These are phyloP conservation scores for Coprinopsis cinerea DNA, from an alignment of 768 basidiomycete genomes.

Conservation along the genomic window DNA sequence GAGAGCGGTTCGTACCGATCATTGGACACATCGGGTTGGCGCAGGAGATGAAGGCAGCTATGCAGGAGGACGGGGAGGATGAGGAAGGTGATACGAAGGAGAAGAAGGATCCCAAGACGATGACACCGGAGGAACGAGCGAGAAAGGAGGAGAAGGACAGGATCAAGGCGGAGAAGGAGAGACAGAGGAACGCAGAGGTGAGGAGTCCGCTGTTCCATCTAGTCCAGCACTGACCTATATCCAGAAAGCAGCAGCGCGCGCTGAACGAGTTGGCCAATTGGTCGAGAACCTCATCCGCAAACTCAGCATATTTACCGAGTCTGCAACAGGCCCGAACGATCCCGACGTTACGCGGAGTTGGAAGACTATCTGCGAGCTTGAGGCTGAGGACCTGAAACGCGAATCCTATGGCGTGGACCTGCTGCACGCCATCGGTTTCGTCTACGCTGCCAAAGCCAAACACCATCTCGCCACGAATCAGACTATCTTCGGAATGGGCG, in stretches of 20 bases:
- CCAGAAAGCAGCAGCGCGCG: constrained; percentile 76
- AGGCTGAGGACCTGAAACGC: constrained; percentile 78
- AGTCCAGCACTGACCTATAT: constrained; percentile 6
- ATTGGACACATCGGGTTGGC: constrained; percentile 87
- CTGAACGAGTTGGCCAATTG: constrained; percentile 69
- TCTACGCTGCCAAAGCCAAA: constrained; percentile 77
- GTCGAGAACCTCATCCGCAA: constrained; percentile 77
- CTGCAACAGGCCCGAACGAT: constrained; percentile 65
- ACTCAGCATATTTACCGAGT: constrained; percentile 83
- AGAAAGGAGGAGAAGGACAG: constrained; percentile 68
- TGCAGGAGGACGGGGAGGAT: constrained; percentile 80
- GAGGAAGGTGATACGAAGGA: constrained; percentile 40
- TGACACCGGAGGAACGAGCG: constrained; percentile 67
- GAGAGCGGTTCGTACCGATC: constrained; percentile 78
- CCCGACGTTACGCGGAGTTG: constrained; percentile 65
- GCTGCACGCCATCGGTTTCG: constrained; percentile 80
- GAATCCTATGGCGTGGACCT: constrained; percentile 88
- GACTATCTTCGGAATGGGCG: constrained; percentile 78
- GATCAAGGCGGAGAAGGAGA: constrained; percentile 63
- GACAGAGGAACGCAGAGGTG: constrained; percentile 65
- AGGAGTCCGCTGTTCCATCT: constrained; percentile 12
- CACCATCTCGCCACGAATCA: constrained; percentile 72
- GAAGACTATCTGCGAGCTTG: constrained; percentile 71
- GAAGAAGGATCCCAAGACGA: constrained; percentile 46
- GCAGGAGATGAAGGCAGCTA: constrained; percentile 86